Conservation (phyloP, 192 early-diverging fungal species). For the Linnemannia elongata region DNA sequence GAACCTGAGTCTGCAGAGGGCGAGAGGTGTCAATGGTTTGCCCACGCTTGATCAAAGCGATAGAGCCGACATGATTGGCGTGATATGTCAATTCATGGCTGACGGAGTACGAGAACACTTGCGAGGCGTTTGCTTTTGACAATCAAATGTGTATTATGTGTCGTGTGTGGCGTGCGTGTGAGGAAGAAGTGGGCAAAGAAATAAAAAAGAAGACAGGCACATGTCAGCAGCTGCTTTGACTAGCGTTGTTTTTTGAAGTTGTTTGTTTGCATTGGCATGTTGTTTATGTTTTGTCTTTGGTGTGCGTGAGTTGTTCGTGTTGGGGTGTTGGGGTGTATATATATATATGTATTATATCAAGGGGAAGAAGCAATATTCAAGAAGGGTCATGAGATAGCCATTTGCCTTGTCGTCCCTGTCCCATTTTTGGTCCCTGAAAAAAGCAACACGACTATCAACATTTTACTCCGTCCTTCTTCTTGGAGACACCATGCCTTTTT, state of each 20-base stretch:
- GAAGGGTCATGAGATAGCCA: slow-evolving; percentile 7
- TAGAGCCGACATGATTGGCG: slow-evolving; percentile 78
- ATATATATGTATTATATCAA: neutral
- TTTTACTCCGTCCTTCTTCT: neutral
- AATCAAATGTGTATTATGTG: neutral
- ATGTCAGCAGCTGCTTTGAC: slow-evolving; percentile 30
- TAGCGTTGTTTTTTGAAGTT: neutral
- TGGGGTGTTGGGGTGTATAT: neutral
- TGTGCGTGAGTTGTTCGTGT: neutral
- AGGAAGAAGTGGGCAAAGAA: neutral
- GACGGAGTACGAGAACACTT: slow-evolving; percentile 68
- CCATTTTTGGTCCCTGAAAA: neutral
- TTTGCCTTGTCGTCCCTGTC: neutral
- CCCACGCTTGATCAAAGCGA: slow-evolving; percentile 84
- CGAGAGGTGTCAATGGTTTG: slow-evolving; percentile 79
- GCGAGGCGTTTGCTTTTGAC: slow-evolving; percentile 52
- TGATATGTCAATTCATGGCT: slow-evolving; percentile 83
- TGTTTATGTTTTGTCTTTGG: neutral
- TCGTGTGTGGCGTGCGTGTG: neutral
- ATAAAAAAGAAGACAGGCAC: slow-evolving; percentile 20
- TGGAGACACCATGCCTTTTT: neutral
- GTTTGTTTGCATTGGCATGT: neutral
- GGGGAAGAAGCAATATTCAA: slow-evolving; percentile 1
- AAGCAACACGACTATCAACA: neutral
- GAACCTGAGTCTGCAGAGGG: slow-evolving; percentile 84